A percentile compares a stretch with the other conserved stretches of the same genome.
phyloP scores from a whole-genome alignment of 2,329 filamentous ascomycete species.

The Blumeriella jaapii region DNA sequence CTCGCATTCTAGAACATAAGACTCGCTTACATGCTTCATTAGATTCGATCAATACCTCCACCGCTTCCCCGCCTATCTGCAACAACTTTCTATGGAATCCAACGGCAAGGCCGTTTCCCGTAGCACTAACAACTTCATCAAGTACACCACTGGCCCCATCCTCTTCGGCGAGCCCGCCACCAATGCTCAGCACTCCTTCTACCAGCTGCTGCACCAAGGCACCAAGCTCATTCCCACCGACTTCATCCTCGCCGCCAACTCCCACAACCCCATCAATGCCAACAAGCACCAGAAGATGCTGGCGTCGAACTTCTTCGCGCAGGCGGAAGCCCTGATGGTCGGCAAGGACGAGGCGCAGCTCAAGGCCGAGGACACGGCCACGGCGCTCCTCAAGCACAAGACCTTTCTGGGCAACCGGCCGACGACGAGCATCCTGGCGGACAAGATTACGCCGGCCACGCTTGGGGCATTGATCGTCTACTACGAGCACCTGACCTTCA shows the following conservation, averaged over 20 bases:
- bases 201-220: slow-evolving; percentile 97
- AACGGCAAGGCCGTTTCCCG: slow-evolving; percentile 95
- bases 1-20: neutral
- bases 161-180: slow-evolving; percentile 97
- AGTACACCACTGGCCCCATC: slow-evolving; percentile 94
- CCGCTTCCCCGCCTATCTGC: slow-evolving; percentile 96
- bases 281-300: slow-evolving; percentile 97
- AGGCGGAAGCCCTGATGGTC: slow-evolving; percentile 83
- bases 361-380: slow-evolving; percentile 60
- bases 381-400: slow-evolving; percentile 88
- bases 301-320: slow-evolving; percentile 83
- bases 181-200: slow-evolving; percentile 99
- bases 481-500: slow-evolving; percentile 98
- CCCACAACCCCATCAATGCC: slow-evolving; percentile 86
- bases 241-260: slow-evolving; percentile 93
- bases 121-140: slow-evolving; percentile 77
- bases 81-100: slow-evolving; percentile 99
- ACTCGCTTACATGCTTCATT: too few species aligned
- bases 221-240: slow-evolving; percentile 98
- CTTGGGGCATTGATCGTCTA: slow-evolving; percentile 94
- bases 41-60: slow-evolving; percentile 98
- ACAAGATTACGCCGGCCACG: slow-evolving; percentile 86
- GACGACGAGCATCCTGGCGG: slow-evolving; percentile 83
- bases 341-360: slow-evolving; percentile 77
- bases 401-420: slow-evolving; percentile 97